These are phyloP conservation scores for Xylaria longipes DNA, from an alignment of 495 filamentous ascomycete species.

Conservation along the genomic window DNA sequence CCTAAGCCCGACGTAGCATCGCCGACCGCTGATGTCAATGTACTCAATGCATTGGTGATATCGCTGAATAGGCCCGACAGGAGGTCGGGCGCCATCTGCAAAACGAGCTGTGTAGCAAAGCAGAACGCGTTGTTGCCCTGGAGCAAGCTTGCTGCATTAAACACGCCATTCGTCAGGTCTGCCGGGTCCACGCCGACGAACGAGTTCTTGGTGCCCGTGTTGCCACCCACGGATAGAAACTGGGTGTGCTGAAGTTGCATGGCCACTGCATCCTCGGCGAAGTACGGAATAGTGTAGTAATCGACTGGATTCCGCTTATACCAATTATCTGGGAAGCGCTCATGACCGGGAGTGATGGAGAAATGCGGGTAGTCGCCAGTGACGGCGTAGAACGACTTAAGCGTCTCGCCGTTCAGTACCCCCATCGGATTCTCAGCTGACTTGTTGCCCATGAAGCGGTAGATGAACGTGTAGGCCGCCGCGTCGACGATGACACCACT, in stretches of 20 bases:
- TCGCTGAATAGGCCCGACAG: slow-evolving; percentile 42
- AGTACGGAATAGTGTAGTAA: slow-evolving; percentile 33
- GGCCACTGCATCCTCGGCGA: slow-evolving; percentile 49
- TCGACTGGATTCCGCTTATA: slow-evolving; percentile 53
- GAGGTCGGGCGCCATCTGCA: slow-evolving; percentile 50
- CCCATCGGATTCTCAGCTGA: slow-evolving; percentile 54
- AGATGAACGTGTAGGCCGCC: slow-evolving; percentile 53
- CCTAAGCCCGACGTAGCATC: slow-evolving; percentile 27
- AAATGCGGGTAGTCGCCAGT: slow-evolving; percentile 47
- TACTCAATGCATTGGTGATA: slow-evolving; percentile 44
- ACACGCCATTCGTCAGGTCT: slow-evolving; percentile 58
- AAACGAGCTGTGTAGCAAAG: slow-evolving; percentile 52
- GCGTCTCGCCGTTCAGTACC: slow-evolving; percentile 46
- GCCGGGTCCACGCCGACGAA: slow-evolving; percentile 59
- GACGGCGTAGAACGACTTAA: slow-evolving; percentile 57
- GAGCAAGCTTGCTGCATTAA: slow-evolving; percentile 47
- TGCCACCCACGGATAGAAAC: slow-evolving; percentile 59
- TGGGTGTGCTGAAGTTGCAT: slow-evolving; percentile 34
- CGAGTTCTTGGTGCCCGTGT: slow-evolving; percentile 62
- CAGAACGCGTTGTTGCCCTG: slow-evolving; percentile 57
- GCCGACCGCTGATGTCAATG: slow-evolving; percentile 26
- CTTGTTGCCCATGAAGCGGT: slow-evolving; percentile 55
- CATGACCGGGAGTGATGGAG: slow-evolving; percentile 53
- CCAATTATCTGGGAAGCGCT: slow-evolving; percentile 66
- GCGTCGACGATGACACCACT: slow-evolving; percentile 53